Conservation (phyloP, 768 basidiomycete species). For the Megacollybia marginata region DNA sequence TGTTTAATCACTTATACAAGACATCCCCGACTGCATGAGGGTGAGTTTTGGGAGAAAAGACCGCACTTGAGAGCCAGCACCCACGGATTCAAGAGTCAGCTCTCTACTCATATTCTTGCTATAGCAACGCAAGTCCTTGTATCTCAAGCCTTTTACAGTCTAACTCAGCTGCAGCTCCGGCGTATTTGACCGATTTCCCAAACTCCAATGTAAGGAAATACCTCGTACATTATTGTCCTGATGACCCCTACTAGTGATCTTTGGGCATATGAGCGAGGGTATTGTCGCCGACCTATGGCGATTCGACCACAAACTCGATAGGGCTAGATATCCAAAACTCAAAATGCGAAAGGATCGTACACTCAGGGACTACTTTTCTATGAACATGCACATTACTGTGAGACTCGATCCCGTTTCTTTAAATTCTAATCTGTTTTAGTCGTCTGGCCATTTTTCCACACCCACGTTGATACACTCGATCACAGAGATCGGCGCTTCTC, state of each 20-base stretch:
- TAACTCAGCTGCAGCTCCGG: slow-evolving; percentile 1
- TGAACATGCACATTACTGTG: slow-evolving; percentile 14
- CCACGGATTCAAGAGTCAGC: slow-evolving; percentile 12
- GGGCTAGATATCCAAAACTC: slow-evolving; percentile 12
- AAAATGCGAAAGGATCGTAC: slow-evolving; percentile 11
- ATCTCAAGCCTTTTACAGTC: not conserved
- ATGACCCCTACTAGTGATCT: not conserved
- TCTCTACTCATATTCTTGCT: slow-evolving; percentile 12
- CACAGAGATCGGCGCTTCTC: not conserved
- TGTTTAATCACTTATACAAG: not conserved
- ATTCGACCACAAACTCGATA: slow-evolving; percentile 12
- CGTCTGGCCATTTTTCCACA: not conserved
- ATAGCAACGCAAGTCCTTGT: slow-evolving; percentile 5
- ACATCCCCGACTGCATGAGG: not conserved
- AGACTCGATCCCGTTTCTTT: not conserved
- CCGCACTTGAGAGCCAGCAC: slow-evolving; percentile 9
- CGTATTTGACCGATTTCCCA: slow-evolving; percentile 12
- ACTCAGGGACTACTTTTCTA: slow-evolving; percentile 12
- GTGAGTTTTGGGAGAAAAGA: slow-evolving; percentile 9
- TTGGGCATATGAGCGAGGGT: slow-evolving; percentile 13
- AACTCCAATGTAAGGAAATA: slow-evolving; percentile 2
- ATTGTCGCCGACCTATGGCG: slow-evolving; percentile 14
- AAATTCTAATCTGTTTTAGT: not conserved
- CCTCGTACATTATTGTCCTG: not conserved
- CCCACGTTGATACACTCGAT: not conserved